These are phyloP conservation scores for Baeospora myosura DNA, from an alignment of 1,284 basidiomycete species.

Conservation along the genomic window DNA sequence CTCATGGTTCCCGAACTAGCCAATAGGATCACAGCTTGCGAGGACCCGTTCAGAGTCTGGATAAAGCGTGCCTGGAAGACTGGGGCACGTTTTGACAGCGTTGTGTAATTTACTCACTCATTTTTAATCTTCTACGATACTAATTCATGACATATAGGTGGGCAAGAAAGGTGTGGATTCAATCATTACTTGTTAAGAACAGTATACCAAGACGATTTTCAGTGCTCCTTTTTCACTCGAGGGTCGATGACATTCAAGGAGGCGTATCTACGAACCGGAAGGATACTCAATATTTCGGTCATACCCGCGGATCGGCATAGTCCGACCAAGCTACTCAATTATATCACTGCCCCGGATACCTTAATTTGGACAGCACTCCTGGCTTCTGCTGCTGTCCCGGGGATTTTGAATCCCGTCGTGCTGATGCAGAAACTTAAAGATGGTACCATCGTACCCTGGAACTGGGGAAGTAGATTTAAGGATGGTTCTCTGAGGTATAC, in stretches of 20 bases:
- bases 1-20: constrained; percentile 81
- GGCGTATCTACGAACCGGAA: constrained; percentile 88
- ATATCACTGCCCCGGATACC: constrained; percentile 90
- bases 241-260: constrained; percentile 96
- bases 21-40: constrained; percentile 84
- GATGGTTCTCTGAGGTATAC: constrained; percentile 81
- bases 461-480: constrained; percentile 88
- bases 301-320: constrained; percentile 92
- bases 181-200: not conserved
- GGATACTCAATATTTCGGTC: constrained; percentile 92
- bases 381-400: constrained; percentile 80
- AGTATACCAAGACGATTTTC: constrained; percentile 5
- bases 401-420: constrained; percentile 83
- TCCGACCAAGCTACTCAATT: constrained; percentile 92
- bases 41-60: constrained; percentile 79
- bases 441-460: constrained; percentile 85
- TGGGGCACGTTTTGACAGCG: constrained; percentile 89
- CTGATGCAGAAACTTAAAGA: constrained; percentile 88
- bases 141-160: constrained; percentile 46
- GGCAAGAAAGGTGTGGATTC: constrained; percentile 73
- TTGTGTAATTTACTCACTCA: constrained; percentile 30
- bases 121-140: constrained; percentile 1
- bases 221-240: constrained; percentile 81
- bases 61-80: constrained; percentile 74
- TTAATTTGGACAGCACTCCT: constrained; percentile 73